These are phyloP conservation scores for Leucogyrophana mollusca DNA, from an alignment of 768 basidiomycete species.

Conservation along the genomic window DNA sequence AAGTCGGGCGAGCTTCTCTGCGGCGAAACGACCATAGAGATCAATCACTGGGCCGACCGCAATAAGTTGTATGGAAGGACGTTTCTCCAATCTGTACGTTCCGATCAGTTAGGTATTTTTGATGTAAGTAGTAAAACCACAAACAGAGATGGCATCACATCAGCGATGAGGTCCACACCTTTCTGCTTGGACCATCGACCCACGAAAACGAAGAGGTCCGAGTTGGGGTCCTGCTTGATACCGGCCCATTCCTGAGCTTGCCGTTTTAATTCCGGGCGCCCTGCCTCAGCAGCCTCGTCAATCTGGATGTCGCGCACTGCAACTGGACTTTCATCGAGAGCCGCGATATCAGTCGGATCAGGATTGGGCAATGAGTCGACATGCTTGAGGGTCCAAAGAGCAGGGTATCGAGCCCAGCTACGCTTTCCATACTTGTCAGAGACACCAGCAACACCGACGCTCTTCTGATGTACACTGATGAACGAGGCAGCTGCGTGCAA, in stretches of 20 bases:
- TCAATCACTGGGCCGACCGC: constrained; percentile 94
- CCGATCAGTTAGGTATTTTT: background rate
- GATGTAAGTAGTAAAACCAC: constrained; percentile 24
- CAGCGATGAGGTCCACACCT: constrained; percentile 95
- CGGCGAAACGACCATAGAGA: constrained; percentile 92
- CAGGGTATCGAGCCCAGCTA: constrained; percentile 95
- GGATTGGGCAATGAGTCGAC: constrained; percentile 96
- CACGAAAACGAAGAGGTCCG: constrained; percentile 93
- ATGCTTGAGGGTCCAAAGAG: constrained; percentile 92
- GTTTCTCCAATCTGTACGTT: constrained; percentile 75
- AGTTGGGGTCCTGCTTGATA: constrained; percentile 85
- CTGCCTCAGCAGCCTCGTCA: constrained; percentile 82
- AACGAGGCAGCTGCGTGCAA: constrained; percentile 91
- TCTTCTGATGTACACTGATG: constrained; percentile 92
- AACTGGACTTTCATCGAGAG: constrained; percentile 77
- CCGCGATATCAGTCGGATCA: constrained; percentile 92
- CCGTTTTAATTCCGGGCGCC: constrained; percentile 86
- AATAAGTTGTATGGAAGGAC: constrained; percentile 81
- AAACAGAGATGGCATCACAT: constrained; percentile 87
- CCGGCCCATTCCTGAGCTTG: constrained; percentile 96
- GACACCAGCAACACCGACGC: constrained; percentile 91
- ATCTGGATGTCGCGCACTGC: constrained; percentile 71
- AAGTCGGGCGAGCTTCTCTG: constrained; percentile 87
- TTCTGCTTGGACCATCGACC: constrained; percentile 99
- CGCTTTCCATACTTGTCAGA: constrained; percentile 98